Evolutionary conservation across 139 green algal genomes (phyloP).

Genomic region (Parachlorella kessleri): DNA sequence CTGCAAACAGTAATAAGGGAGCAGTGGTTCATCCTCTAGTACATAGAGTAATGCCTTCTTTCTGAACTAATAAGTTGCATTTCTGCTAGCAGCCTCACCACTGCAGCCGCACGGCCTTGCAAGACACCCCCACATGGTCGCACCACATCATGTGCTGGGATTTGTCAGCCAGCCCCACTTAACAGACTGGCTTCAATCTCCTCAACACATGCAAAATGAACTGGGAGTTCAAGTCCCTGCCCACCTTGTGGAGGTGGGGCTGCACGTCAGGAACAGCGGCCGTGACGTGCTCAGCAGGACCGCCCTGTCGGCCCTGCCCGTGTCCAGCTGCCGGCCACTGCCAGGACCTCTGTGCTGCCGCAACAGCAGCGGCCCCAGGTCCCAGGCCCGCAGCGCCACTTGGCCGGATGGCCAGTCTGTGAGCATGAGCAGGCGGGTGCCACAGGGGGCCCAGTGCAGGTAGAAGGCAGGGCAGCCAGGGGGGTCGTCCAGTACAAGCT

Average conservation of each 20-base stretch:
- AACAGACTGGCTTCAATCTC: too few species aligned
- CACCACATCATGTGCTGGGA: too few species aligned
- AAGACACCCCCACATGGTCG: too few species aligned
- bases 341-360: neutral
- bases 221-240: too few species aligned
- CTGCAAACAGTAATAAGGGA: too few species aligned
- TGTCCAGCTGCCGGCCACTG: neutral
- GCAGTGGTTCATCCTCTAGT: too few species aligned
- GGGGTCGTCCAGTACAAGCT: neutral
- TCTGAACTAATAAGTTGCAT: too few species aligned
- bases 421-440: constrained; percentile 26
- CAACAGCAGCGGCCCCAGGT: constrained; percentile 4
- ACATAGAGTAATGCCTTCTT: too few species aligned
- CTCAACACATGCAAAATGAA: too few species aligned
- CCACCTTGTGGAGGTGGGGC: constrained; percentile 10
- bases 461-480: constrained; percentile 14
- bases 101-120: too few species aligned
- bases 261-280: constrained; percentile 9
- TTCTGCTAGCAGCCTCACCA: too few species aligned
- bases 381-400: constrained; percentile 6
- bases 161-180: too few species aligned
- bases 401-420: constrained; percentile 4
- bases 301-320: neutral
- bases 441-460: constrained; percentile 8
- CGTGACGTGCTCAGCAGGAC: constrained; percentile 18